Evolutionary conservation across 2,329 filamentous ascomycete species (phyloP).

Genomic region (Nannizzia gypsea): DNA sequence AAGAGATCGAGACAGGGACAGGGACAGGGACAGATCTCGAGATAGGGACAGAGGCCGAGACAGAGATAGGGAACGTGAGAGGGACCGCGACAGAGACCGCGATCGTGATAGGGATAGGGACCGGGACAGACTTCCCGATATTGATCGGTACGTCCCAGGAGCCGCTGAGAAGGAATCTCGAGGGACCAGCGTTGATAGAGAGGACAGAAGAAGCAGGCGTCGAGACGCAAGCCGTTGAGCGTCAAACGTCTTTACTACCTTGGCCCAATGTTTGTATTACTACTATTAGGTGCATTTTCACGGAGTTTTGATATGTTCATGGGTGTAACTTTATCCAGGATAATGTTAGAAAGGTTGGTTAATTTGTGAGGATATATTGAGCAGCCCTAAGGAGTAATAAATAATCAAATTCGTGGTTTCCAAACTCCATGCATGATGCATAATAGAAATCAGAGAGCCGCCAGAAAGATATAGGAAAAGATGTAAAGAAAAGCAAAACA

Average conservation of each 20-base stretch:
- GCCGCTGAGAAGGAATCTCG: conserved; percentile 14
- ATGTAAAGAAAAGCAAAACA: neutral
- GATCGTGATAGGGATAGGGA: neutral
- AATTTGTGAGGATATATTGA: neutral
- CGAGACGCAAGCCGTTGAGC: conserved; percentile 20
- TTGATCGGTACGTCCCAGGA: conserved; percentile 37
- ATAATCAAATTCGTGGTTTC: neutral
- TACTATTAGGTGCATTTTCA: neutral
- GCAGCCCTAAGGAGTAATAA: neutral
- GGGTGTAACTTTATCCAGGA: neutral
- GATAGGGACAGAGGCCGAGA: neutral
- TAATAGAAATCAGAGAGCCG: neutral
- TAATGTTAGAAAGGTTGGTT: neutral
- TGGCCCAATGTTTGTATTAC: neutral
- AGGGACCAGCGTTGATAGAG: conserved; percentile 9
- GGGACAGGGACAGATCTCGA: neutral
- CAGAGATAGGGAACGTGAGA: conserved; percentile 5
- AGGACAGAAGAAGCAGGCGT: conserved; percentile 15
- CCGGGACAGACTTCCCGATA: conserved; percentile 24
- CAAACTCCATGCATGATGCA: neutral
- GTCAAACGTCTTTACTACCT: neutral
- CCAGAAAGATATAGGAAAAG: neutral
- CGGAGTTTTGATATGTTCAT: neutral
- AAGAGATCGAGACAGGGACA: neutral
- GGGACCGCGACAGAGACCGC: neutral